Evolutionary conservation across 2,329 filamentous ascomycete genomes (phyloP).

Genomic region (Hymenoscyphus salicellus): DNA sequence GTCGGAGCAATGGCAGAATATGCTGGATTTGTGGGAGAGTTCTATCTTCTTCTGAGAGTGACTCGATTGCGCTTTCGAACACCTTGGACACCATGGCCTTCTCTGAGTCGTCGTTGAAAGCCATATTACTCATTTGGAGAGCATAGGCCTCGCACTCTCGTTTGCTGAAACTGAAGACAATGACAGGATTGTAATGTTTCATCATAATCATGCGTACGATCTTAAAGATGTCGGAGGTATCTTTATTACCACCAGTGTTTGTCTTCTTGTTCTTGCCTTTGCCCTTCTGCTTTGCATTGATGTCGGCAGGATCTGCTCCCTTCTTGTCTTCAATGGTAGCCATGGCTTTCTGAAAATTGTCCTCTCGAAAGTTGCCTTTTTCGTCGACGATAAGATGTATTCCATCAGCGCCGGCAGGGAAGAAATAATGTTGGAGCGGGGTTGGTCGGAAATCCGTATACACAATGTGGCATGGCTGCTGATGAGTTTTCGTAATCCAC

Average conservation of each 20-base stretch:
- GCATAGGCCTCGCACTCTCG: slow-evolving; percentile 91
- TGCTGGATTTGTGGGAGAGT: slow-evolving; percentile 86
- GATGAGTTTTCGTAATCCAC: slow-evolving; percentile 98
- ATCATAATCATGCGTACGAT: slow-evolving; percentile 99
- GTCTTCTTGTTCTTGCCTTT: slow-evolving; percentile 89
- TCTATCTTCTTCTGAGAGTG: slow-evolving; percentile 87
- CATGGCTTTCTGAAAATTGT: slow-evolving; percentile 98
- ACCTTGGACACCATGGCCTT: slow-evolving; percentile 93
- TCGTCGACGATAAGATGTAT: slow-evolving; percentile 95
- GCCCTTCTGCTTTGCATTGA: slow-evolving; percentile 76
- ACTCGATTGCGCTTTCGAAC: slow-evolving; percentile 89
- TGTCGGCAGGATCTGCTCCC: slow-evolving; percentile 77
- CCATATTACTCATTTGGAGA: slow-evolving; percentile 77
- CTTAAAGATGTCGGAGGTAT: slow-evolving; percentile 84
- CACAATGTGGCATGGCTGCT: slow-evolving; percentile 96
- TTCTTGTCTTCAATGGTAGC: slow-evolving; percentile 81
- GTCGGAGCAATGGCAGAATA: slow-evolving; percentile 80
- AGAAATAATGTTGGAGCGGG: slow-evolving; percentile 96
- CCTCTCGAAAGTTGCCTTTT: slow-evolving; percentile 91
- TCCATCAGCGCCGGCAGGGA: slow-evolving; percentile 85
- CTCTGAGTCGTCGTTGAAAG: slow-evolving; percentile 95
- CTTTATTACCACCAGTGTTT: slow-evolving; percentile 77
- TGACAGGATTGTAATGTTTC: slow-evolving; percentile 95
- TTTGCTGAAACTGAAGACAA: slow-evolving; percentile 99
- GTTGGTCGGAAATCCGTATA: slow-evolving; percentile 98